These are phyloP conservation scores for Thelonectria discophora DNA, from an alignment of 2,329 filamentous ascomycete genomes.

Conservation along the genomic window DNA sequence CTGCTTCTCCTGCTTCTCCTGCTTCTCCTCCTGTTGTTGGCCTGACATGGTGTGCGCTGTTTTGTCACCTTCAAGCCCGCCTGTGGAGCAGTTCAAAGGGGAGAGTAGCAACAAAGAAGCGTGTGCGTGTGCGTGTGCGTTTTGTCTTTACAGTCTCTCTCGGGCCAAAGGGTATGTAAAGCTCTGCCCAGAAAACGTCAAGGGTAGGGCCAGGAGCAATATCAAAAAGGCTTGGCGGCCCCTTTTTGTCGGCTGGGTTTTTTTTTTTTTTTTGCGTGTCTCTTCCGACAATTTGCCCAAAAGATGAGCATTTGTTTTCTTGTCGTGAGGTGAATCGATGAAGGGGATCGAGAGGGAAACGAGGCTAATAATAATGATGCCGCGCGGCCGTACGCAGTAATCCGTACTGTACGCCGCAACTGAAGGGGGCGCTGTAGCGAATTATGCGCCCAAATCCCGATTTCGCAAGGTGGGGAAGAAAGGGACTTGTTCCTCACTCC, in stretches of 20 bases:
- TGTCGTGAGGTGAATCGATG: not conserved
- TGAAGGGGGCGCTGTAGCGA: not conserved
- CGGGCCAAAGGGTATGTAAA: not conserved
- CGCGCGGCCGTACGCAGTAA: no score
- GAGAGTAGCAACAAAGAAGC: not conserved
- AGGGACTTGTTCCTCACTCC: not conserved
- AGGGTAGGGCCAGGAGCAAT: not conserved
- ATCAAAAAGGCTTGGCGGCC: not conserved
- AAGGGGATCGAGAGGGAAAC: not conserved
- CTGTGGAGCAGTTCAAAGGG: not conserved
- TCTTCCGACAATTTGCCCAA: no score
- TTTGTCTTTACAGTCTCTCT: not conserved
- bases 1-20: not conserved
- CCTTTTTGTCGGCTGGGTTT: conserved; percentile 9
- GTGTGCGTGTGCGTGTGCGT: conserved; percentile 3
- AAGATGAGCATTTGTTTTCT: no score
- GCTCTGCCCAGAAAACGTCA: not conserved
- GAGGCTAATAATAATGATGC: conserved; percentile 26
- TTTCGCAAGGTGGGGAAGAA: conserved; percentile 40
- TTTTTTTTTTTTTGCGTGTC: conserved; percentile 13
- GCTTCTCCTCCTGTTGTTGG: conserved; percentile 30
- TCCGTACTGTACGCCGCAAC: not conserved
- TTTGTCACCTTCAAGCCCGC: not conserved
- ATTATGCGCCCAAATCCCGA: conserved; percentile 14
- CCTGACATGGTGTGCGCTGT: conserved; percentile 22